Evolutionary conservation across 148 eudicot species (phyloP), one percentile per base, ranked within the genome.

Genomic region (Spergularia bocconei): DNA sequence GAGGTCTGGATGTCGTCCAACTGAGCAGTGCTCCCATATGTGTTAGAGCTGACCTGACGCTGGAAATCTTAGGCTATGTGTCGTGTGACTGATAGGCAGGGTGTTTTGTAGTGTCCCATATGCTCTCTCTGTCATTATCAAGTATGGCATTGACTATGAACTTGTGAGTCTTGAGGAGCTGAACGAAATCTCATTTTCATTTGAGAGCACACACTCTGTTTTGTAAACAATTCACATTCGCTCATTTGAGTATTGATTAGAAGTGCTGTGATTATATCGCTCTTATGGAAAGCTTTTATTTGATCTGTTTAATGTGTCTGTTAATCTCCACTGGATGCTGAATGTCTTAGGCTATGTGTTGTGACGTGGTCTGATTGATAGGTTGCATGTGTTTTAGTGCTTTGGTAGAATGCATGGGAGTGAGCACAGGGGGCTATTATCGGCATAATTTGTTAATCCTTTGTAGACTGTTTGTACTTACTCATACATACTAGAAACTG

Each of bases 1-100:
- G 74, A 84, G 83, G 77, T 73, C 62, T 70, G 79, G 86, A 87
- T 89, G 82, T 84, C 82, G 85, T 80, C 79, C 74, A 69, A 71
- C 77, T 77, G 65, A 79, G 77, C 85, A 63, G 84, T 78, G 69
- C 74, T 67, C 76, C 80, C 68, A 65, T 67, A 47, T 67, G 71
- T 13, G 55, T 67, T 69, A 69, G 72, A 5, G 13, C 21, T 65
- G 50, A 51, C 59, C 72, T 69, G 59, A 29, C 23, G 71, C 59
- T 69, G 72, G 39, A 51, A 52, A 29, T 51, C 21, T 25, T 51
- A 52, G 58, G 58, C 70, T 64, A 36, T 64, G 29, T 64, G 6
- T 14, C 48, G 19, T 47, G 55, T 67, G 38, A 23, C 44, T 47
- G 23, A 19, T 44, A 44, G 70, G 10, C 54, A 13, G 33, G 16